Evolutionary conservation across 345 rosid species (phyloP).

Genomic region (Corymbia maculata): DNA sequence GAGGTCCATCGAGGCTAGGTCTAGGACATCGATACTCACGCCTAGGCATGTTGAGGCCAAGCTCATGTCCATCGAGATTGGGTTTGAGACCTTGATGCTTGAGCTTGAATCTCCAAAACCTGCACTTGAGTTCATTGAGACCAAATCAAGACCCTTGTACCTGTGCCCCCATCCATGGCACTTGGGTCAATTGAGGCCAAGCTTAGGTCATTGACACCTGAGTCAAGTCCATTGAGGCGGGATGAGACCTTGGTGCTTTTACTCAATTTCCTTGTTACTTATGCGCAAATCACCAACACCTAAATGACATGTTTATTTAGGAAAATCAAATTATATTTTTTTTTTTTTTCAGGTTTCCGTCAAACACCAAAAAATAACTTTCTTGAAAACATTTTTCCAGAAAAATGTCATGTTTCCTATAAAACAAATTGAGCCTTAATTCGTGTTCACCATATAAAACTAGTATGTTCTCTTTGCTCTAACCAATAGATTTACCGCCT

Average conservation of each 20-base stretch:
- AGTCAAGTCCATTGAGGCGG: rapidly evolving
- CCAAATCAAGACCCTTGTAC: too few species aligned
- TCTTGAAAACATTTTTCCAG: too few species aligned
- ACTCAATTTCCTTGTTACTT: too few species aligned
- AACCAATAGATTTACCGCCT: background rate
- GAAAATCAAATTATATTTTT: background rate
- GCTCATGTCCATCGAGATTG: background rate
- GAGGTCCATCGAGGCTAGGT: too few species aligned
- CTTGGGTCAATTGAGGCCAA: background rate
- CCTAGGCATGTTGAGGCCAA: background rate
- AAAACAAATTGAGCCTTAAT: background rate
- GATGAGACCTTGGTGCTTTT: background rate
- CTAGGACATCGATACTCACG: too few species aligned
- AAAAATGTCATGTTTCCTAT: background rate
- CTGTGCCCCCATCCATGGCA: rapidly evolving
- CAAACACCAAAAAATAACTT: background rate
- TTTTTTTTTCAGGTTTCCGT: background rate
- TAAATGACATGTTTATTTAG: too few species aligned
- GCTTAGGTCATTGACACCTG: background rate
- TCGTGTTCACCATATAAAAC: background rate
- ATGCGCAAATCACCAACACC: background rate
- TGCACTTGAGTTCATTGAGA: too few species aligned
- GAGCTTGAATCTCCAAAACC: too few species aligned
- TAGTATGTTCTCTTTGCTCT: rapidly evolving
- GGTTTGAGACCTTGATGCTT: background rate